Percentiles rank a stretch among this genome's conserved stretches.
Conservation (phyloP, 495 filamentous ascomycete genomes). For the Gamarada debralockiae region DNA sequence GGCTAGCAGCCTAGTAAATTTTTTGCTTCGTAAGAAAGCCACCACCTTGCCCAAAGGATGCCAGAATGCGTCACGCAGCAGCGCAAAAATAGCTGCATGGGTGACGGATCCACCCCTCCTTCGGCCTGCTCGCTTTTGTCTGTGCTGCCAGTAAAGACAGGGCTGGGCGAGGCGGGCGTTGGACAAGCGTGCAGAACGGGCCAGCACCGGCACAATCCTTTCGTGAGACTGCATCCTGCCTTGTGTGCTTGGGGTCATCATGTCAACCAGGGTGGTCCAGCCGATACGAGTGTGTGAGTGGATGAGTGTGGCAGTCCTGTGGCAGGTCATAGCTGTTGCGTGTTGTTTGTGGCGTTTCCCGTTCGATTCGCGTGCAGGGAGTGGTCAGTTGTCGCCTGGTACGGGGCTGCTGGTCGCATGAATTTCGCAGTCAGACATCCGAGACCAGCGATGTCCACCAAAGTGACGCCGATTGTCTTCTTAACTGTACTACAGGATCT, state of each 20-base stretch:
- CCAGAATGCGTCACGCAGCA: constrained; percentile 5
- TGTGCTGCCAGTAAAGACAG: constrained; percentile 5
- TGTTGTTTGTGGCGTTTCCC: background rate
- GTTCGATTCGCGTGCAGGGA: background rate
- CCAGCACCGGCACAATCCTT: constrained; percentile 11
- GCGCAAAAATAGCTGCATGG: constrained; percentile 17
- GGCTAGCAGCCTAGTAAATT: background rate
- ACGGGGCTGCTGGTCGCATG: constrained; percentile 11
- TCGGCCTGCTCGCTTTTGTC: background rate
- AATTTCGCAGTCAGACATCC: constrained; percentile 21
- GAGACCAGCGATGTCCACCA: constrained; percentile 13
- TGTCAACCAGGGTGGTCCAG: too few species aligned
- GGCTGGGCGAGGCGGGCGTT: constrained; percentile 16
- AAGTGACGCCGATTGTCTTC: constrained; percentile 6
- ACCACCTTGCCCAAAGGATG: background rate
- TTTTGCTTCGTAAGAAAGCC: background rate
- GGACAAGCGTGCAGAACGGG: background rate
- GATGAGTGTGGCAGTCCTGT: background rate
- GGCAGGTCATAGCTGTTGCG: background rate
- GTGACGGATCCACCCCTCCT: background rate
- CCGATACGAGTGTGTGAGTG: too few species aligned
- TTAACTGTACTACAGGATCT: constrained; percentile 4
- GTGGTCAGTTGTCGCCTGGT: background rate
- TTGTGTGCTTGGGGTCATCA: constrained; percentile 6
- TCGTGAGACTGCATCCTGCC: too few species aligned